Evolutionary conservation across 352 stramenopile genomes (phyloP).

Genomic region (Phytophthora chlamydospora): DNA sequence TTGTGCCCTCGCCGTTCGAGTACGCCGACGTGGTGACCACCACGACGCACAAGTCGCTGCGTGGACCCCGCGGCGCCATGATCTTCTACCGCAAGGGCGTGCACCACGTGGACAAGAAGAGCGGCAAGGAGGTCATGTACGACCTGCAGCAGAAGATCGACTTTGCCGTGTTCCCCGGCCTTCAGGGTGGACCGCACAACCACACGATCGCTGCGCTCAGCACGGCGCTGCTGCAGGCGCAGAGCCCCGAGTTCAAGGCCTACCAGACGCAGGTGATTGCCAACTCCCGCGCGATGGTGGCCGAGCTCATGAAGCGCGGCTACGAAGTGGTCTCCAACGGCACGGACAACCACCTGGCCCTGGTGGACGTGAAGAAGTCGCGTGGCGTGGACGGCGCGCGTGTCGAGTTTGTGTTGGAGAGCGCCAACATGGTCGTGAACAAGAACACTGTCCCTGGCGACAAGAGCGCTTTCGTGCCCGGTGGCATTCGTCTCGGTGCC

Average conservation of each 20-base stretch:
- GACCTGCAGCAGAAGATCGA: constrained; percentile 99
- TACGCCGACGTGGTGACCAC: constrained; percentile 99
- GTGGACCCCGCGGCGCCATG: constrained; percentile 98
- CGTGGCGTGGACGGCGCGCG: constrained; percentile 94
- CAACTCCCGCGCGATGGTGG: constrained; percentile 92
- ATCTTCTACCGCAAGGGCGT: constrained; percentile 99
- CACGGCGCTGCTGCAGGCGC: constrained; percentile 97
- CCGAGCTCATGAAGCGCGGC: constrained; percentile 89
- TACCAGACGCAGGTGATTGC: constrained; percentile 97
- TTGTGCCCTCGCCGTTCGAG: constrained; percentile 98
- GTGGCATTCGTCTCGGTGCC: constrained; percentile 96
- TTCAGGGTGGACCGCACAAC: constrained; percentile 99
- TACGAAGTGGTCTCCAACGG: constrained; percentile 98
- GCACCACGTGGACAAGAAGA: constrained; percentile 95
- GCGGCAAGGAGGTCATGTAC: constrained; percentile 89
- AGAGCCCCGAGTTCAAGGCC: constrained; percentile 95
- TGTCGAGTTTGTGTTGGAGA: constrained; percentile 96
- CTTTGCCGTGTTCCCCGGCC: constrained; percentile 98
- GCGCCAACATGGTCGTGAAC: constrained; percentile 98
- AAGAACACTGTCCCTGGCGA: constrained; percentile 99
- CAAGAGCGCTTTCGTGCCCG: constrained; percentile 96
- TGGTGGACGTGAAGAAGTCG: constrained; percentile 97
- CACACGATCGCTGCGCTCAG: constrained; percentile 99
- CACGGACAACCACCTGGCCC: constrained; percentile 98
- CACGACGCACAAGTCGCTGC: constrained; percentile 99